A percentile compares a stretch with the other conserved stretches of the same genome.
Evolutionary conservation across 257 asterid genomes (phyloP).

Genomic region (Leptodermis oblonga): DNA sequence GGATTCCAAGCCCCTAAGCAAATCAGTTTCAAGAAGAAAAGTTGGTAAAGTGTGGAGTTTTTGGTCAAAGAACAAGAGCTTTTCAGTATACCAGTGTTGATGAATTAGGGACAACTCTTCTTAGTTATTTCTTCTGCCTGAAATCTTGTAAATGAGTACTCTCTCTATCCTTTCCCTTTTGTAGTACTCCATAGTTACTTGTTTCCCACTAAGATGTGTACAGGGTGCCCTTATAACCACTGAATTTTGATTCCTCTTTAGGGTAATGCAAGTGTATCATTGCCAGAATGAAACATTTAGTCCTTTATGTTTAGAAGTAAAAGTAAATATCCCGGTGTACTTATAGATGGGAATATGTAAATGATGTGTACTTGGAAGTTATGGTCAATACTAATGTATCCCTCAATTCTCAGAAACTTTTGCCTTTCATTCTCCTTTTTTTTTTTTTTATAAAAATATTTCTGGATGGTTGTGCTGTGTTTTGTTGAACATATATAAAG

Average conservation of each 20-base stretch:
- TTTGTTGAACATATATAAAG: too few species aligned
- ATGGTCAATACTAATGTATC: too few species aligned
- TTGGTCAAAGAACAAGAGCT: conserved; percentile 35
- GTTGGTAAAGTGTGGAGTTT: conserved; percentile 25
- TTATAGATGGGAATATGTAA: background rate
- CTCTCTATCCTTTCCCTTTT: background rate
- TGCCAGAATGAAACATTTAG: background rate
- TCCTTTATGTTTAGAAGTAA: background rate
- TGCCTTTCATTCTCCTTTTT: too few species aligned
- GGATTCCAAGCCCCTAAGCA: conserved; percentile 51
- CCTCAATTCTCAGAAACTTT: too few species aligned
- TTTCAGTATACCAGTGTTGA: conserved; percentile 23
- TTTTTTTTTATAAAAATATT: too few species aligned
- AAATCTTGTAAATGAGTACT: conserved; percentile 15
- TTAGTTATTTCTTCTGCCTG: background rate
- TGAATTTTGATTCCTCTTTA: conserved; percentile 1
- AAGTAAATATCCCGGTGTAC: background rate
- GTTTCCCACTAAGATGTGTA: conserved; percentile 8
- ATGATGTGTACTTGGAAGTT: too few species aligned
- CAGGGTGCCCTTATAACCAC: conserved; percentile 5
- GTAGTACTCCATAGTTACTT: background rate
- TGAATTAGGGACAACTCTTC: background rate
- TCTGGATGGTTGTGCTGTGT: too few species aligned
- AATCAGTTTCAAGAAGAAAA: conserved; percentile 56
- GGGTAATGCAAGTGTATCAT: background rate